Conservation (phyloP, 371 early-diverging fungal genomes). For the Globomyces sp. region DNA sequence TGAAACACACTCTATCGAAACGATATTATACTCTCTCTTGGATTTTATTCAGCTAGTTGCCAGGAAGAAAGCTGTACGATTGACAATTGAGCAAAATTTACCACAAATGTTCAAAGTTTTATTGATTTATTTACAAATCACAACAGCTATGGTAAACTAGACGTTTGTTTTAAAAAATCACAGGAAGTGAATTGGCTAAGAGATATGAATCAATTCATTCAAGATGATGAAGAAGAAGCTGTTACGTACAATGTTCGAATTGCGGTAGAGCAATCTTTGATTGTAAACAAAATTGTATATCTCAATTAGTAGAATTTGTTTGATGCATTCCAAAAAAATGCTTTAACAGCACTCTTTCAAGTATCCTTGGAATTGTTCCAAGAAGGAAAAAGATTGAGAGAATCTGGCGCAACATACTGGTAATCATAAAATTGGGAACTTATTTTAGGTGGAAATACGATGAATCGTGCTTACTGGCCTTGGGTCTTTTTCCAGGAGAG, state of each 20-base stretch:
- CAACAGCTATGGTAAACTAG: constrained; percentile 49
- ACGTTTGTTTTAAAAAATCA: background rate
- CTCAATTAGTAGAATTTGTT: constrained; percentile 31
- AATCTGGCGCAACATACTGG: background rate
- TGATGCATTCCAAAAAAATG: constrained; percentile 59
- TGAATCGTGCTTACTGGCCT: constrained; percentile 74
- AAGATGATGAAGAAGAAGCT: constrained; percentile 87
- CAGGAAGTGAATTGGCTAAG: constrained; percentile 67
- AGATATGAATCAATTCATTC: constrained; percentile 84
- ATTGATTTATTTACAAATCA: constrained; percentile 79
- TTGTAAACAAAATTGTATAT: constrained; percentile 33
- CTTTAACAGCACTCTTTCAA: constrained; percentile 53
- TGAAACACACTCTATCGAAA: constrained; percentile 70
- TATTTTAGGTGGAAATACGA: constrained; percentile 75
- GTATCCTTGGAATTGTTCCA: constrained; percentile 43
- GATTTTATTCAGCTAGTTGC: constrained; percentile 65
- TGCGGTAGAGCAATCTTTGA: constrained; percentile 73
- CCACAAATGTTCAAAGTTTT: constrained; percentile 27
- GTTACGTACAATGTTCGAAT: constrained; percentile 79
- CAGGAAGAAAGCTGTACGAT: constrained; percentile 44
- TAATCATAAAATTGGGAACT: background rate
- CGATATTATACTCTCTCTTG: constrained; percentile 66
- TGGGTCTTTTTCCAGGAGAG: constrained; percentile 64
- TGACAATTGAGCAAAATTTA: constrained; percentile 21
- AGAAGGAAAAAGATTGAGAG: constrained; percentile 37